Percentiles rank a stretch among this genome's conserved stretches.
These are phyloP conservation scores for Heritiera littoralis DNA, from an alignment of 345 rosid genomes.

Conservation along the genomic window DNA sequence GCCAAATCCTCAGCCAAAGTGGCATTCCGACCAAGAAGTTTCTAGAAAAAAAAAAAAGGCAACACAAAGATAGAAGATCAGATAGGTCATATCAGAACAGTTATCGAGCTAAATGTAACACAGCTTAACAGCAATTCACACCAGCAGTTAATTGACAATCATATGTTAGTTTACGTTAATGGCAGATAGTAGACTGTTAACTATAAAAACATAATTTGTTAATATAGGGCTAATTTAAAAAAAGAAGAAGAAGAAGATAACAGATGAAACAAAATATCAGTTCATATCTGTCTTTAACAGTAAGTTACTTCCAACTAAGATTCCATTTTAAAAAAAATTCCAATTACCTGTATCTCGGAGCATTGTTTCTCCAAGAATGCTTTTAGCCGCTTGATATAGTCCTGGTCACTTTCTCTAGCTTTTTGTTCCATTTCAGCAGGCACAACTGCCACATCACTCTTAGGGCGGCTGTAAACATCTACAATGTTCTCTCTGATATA, in stretches of 20 bases:
- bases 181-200: no score
- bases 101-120: no score
- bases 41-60: conserved; percentile 37
- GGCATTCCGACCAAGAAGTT: conserved; percentile 82
- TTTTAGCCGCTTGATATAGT: conserved; percentile 59
- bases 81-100: not conserved
- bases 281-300: not conserved
- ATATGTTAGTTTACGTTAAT: no score
- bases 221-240: no score
- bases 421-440: conserved; percentile 72
- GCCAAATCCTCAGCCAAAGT: conserved; percentile 87
- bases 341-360: conserved; percentile 67
- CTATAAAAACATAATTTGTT: no score
- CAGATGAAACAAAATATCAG: not conserved
- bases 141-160: not conserved
- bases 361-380: conserved; percentile 66
- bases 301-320: not conserved
- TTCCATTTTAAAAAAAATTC: no score
- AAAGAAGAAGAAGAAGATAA: not conserved
- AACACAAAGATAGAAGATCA: not conserved
- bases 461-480: conserved; percentile 65
- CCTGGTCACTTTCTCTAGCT: conserved; percentile 60
- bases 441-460: conserved; percentile 66
- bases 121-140: not conserved
- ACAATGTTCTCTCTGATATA: conserved; percentile 54